Conservation (phyloP, 2,329 filamentous ascomycete species). For the Phaeosphaeria sp. region DNA sequence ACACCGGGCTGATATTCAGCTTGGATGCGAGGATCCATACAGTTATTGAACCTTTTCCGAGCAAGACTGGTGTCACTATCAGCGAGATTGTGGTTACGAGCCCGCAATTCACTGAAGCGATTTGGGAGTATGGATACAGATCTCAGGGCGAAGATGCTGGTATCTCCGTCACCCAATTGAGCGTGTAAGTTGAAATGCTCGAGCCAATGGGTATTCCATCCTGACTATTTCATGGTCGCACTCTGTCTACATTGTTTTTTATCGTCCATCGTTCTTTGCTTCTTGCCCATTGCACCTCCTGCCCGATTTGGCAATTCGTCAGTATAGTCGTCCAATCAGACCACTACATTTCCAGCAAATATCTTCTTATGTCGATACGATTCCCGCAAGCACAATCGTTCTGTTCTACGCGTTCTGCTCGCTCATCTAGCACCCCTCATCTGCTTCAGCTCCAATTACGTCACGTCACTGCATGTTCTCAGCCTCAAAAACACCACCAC, state of each 20-base stretch:
- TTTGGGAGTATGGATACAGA: conserved; percentile 87
- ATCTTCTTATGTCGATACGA: background rate
- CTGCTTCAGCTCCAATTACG: background rate
- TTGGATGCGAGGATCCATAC: conserved; percentile 70
- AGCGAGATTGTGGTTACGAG: conserved; percentile 84
- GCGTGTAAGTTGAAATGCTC: conserved; percentile 66
- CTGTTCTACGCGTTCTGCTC: background rate
- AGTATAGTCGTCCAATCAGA: conserved; percentile 4
- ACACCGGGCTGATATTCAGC: conserved; percentile 76
- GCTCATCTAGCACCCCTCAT: background rate
- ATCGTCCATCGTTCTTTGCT: background rate
- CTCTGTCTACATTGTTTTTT: conserved; percentile 3
- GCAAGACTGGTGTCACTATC: conserved; percentile 66
- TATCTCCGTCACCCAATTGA: conserved; percentile 79
- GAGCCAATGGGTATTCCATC: background rate
- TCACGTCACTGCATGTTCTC: background rate
- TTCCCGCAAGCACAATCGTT: background rate
- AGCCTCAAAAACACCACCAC: background rate
- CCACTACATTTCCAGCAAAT: background rate
- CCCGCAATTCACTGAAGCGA: conserved; percentile 86
- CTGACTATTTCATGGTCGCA: background rate
- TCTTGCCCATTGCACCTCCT: conserved; percentile 5
- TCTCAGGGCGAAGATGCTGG: conserved; percentile 75
- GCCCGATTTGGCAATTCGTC: conserved; percentile 16
- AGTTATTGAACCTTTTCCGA: conserved; percentile 61